phyloP scores from a whole-genome alignment of 352 stramenopile species.

The Pythium vanterpoolii region DNA sequence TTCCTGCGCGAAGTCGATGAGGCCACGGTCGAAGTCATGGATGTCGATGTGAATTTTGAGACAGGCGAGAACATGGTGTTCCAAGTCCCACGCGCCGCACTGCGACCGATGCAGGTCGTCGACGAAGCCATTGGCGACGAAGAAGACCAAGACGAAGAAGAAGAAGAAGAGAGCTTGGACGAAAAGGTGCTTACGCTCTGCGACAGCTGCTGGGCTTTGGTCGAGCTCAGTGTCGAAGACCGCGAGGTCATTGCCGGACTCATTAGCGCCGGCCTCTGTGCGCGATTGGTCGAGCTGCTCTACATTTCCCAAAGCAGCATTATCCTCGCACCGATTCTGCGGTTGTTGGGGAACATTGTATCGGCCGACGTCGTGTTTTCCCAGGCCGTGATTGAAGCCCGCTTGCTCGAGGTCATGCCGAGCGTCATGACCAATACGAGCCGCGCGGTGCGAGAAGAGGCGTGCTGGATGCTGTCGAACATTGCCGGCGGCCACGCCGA shows the following conservation, averaged over 20 bases:
- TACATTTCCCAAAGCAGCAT: slow-evolving; percentile 83
- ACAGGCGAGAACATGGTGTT: slow-evolving; percentile 85
- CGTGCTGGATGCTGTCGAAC: slow-evolving; percentile 87
- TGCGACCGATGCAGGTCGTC: slow-evolving; percentile 77
- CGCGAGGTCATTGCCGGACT: slow-evolving; percentile 55
- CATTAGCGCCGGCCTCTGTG: slow-evolving; percentile 58
- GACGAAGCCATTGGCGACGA: slow-evolving; percentile 79
- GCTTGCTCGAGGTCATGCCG: slow-evolving; percentile 78
- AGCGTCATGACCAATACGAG: slow-evolving; percentile 79
- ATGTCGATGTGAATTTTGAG: slow-evolving; percentile 87
- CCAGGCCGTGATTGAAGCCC: slow-evolving; percentile 74
- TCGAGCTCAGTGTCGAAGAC: slow-evolving; percentile 81
- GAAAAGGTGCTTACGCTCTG: slow-evolving; percentile 86
- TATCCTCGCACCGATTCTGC: slow-evolving; percentile 73
- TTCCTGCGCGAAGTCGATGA: slow-evolving; percentile 76
- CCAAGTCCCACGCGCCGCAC: slow-evolving; percentile 46
- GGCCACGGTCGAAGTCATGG: slow-evolving; percentile 76
- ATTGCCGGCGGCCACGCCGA: slow-evolving; percentile 73
- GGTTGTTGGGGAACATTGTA: slow-evolving; percentile 81
- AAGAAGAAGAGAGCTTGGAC: slow-evolving; percentile 69
- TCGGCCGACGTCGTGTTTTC: slow-evolving; percentile 73
- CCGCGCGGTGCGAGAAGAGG: slow-evolving; percentile 76
- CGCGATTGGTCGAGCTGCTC: slow-evolving; percentile 74
- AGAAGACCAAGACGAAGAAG: slow-evolving; percentile 61
- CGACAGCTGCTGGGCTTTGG: slow-evolving; percentile 81